phyloP scores from a whole-genome alignment of 148 eudicot species.

The Rhododendron griersonianum region DNA sequence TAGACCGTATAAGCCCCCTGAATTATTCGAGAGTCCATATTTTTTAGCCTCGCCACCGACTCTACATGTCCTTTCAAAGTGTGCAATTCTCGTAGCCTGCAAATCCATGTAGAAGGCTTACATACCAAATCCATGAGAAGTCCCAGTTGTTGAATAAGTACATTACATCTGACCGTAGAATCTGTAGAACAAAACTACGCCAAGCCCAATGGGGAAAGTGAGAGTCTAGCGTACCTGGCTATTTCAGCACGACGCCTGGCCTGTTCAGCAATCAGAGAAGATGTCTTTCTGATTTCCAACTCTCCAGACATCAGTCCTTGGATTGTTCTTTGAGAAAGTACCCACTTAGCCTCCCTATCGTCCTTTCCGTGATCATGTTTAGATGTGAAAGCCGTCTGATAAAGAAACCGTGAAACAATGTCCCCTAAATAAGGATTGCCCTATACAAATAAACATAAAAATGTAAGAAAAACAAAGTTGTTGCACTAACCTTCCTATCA shows the following conservation, averaged over 20 bases:
- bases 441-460: neutral
- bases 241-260: constrained; percentile 74
- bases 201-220: neutral
- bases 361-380: constrained; percentile 61
- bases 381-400: constrained; percentile 61
- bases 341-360: constrained; percentile 56
- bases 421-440: neutral
- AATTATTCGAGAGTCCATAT: constrained; percentile 32
- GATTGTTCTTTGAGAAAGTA: constrained; percentile 47
- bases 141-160: neutral
- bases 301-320: constrained; percentile 41
- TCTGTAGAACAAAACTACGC: neutral
- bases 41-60: constrained; percentile 54
- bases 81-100: constrained; percentile 57
- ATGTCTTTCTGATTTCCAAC: constrained; percentile 25
- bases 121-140: neutral
- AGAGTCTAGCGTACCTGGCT: constrained; percentile 39
- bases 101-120: constrained; percentile 8
- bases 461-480: neutral
- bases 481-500: constrained; percentile 49
- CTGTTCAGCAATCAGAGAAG: constrained; percentile 58
- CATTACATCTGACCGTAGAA: neutral
- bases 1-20: constrained; percentile 52
- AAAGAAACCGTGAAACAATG: neutral
- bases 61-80: constrained; percentile 60